A percentile compares a stretch with the other conserved stretches of the same genome.
These are phyloP conservation scores for Chlamydomonas applanata DNA, from an alignment of 139 green algal genomes.

Conservation along the genomic window DNA sequence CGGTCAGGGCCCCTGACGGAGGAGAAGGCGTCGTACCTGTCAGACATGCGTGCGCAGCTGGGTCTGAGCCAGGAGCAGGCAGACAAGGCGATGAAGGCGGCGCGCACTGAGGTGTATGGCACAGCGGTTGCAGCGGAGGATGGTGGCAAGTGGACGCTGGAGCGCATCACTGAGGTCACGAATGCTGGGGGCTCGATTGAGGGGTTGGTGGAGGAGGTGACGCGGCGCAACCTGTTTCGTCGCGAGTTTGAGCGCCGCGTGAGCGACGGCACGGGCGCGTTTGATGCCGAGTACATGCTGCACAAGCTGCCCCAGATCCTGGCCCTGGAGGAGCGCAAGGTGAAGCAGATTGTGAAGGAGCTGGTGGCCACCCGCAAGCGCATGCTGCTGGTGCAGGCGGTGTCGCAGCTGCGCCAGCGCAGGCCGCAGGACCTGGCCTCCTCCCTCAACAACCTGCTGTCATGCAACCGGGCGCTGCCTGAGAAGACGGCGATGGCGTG, in stretches of 20 bases:
- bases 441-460: slow-evolving; percentile 45
- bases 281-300: slow-evolving; percentile 69
- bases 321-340: slow-evolving; percentile 39
- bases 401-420: slow-evolving; percentile 70
- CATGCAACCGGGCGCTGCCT: slow-evolving; percentile 49
- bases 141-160: slow-evolving; percentile 37
- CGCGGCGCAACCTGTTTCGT: slow-evolving; percentile 76
- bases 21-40: slow-evolving; percentile 74
- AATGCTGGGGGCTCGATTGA: slow-evolving; percentile 63
- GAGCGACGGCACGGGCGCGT: slow-evolving; percentile 61
- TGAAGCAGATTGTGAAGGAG: slow-evolving; percentile 65
- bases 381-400: slow-evolving; percentile 79
- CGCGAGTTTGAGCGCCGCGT: slow-evolving; percentile 68
- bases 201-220: slow-evolving; percentile 63
- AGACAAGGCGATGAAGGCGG: slow-evolving; percentile 69
- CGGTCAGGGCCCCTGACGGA: slow-evolving; percentile 57
- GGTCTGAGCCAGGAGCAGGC: slow-evolving; percentile 76
- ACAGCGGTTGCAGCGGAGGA: slow-evolving; percentile 37
- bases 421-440: slow-evolving; percentile 55
- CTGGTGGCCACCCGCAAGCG: slow-evolving; percentile 56
- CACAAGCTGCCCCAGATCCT: slow-evolving; percentile 71
- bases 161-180: slow-evolving; percentile 42
- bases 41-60: slow-evolving; percentile 80
- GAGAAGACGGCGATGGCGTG: slow-evolving; percentile 57
- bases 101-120: slow-evolving; percentile 34